phyloP scores from a whole-genome alignment of 805 yeast species.

The Spathaspora passalidarum region DNA sequence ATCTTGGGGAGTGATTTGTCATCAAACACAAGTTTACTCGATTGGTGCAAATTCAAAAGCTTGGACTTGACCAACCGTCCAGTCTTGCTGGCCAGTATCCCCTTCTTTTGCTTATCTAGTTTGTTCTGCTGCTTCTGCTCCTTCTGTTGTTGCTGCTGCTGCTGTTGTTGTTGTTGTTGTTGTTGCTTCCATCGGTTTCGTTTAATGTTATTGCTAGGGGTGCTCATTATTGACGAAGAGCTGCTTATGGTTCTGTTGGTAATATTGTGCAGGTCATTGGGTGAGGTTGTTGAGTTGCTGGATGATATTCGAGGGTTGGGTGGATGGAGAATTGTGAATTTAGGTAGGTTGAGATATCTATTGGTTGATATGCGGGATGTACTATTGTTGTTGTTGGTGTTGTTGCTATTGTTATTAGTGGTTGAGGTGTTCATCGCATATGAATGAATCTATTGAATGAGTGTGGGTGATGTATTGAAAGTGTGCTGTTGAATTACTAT shows the following conservation, averaged over 20 bases:
- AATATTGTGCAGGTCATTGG: not conserved
- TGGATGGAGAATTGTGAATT: constrained; percentile 3
- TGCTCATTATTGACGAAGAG: constrained; percentile 37
- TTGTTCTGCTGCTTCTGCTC: constrained; percentile 10
- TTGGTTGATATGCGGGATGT: not conserved
- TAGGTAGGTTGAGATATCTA: constrained; percentile 1
- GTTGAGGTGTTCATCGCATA: constrained; percentile 3
- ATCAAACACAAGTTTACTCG: constrained; percentile 23
- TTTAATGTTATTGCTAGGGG: constrained; percentile 40
- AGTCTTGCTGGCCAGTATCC: constrained; percentile 17
- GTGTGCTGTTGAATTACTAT: too few relatives aligned
- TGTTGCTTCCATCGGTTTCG: constrained; percentile 27
- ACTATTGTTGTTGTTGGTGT: not conserved
- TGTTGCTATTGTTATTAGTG: not conserved
- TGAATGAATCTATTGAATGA: not conserved
- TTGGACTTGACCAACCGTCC: constrained; percentile 32
- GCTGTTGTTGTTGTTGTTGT: constrained; percentile 10
- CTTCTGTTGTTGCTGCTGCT: constrained; percentile 13
- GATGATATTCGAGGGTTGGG: not conserved
- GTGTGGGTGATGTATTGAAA: too few relatives aligned
- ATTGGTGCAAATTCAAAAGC: constrained; percentile 37
- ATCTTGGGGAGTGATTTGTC: constrained; percentile 1
- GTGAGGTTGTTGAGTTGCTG: not conserved
- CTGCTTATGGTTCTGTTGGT: constrained; percentile 33
- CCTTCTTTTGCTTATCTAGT: not conserved